phyloP scores from a whole-genome alignment of 371 early-diverging fungal species.

The Mortierella sp. region DNA sequence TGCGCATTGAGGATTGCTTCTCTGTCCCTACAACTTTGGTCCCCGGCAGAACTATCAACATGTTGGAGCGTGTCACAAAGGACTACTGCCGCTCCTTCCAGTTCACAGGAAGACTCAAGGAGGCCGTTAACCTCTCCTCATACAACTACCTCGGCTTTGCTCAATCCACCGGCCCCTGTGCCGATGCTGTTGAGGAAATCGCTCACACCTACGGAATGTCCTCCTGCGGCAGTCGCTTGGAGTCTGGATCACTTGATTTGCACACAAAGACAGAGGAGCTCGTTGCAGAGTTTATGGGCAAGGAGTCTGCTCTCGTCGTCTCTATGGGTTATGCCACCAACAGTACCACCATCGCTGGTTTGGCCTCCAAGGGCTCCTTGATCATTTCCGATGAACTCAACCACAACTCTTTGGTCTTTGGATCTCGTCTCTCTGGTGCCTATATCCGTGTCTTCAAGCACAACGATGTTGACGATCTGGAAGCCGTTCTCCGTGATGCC shows the following conservation, averaged over 20 bases:
- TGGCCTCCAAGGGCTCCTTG: constrained; percentile 92
- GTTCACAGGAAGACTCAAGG: constrained; percentile 85
- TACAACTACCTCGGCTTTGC: constrained; percentile 99
- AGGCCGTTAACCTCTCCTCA: constrained; percentile 96
- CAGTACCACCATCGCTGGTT: constrained; percentile 95
- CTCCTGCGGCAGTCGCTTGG: constrained; percentile 77
- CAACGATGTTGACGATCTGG: constrained; percentile 89
- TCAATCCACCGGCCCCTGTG: constrained; percentile 90
- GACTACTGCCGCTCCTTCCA: constrained; percentile 91
- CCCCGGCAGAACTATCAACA: constrained; percentile 91
- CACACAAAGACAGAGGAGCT: constrained; percentile 89
- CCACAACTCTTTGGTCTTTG: constrained; percentile 97
- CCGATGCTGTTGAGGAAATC: constrained; percentile 89
- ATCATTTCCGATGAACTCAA: constrained; percentile 99
- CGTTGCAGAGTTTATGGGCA: constrained; percentile 96
- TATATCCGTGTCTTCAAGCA: constrained; percentile 97
- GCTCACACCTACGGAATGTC: constrained; percentile 75
- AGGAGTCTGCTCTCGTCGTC: constrained; percentile 95
- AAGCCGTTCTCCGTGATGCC: constrained; percentile 87
- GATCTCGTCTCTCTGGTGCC: constrained; percentile 96
- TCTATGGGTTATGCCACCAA: constrained; percentile 99
- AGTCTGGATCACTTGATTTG: constrained; percentile 73
- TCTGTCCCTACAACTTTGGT: constrained; percentile 97
- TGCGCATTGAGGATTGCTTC: constrained; percentile 97
- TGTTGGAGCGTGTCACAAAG: constrained; percentile 86